Evolutionary conservation across 2,329 filamentous ascomycete genomes (phyloP).

Genomic region (Aspergillus oerlinghausenensis): DNA sequence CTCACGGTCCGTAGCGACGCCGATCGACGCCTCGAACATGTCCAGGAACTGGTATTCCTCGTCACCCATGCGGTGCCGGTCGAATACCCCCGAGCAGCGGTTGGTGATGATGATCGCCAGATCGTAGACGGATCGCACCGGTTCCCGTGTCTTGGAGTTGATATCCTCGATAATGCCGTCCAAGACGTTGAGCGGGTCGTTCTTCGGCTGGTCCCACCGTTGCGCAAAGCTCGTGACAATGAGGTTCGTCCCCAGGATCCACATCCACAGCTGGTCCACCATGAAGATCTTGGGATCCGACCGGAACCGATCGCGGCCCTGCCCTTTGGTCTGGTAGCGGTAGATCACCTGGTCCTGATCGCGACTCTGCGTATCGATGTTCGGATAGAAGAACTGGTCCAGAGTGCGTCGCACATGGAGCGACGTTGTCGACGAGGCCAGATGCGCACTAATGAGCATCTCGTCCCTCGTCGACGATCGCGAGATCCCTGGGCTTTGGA

Average conservation of each 20-base stretch:
- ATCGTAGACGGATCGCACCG: constrained; percentile 58
- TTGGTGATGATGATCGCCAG: constrained; percentile 59
- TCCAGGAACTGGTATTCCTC: constrained; percentile 62
- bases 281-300: constrained; percentile 58
- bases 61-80: constrained; percentile 54
- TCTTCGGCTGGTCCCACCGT: constrained; percentile 51
- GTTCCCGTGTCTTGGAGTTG: constrained; percentile 59
- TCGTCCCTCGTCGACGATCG: constrained; percentile 29
- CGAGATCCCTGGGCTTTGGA: constrained; percentile 22
- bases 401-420: constrained; percentile 58
- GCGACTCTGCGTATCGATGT: constrained; percentile 52
- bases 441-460: constrained; percentile 35
- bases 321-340: constrained; percentile 48
- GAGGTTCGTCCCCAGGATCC: constrained; percentile 55
- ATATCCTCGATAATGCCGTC: constrained; percentile 60
- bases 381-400: constrained; percentile 64
- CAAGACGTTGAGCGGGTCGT: constrained; percentile 60
- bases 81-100: constrained; percentile 58
- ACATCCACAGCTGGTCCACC: constrained; percentile 67
- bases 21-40: constrained; percentile 64
- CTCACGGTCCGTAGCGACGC: constrained; percentile 49
- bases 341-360: constrained; percentile 63
- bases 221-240: constrained; percentile 47
- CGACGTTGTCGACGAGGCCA: constrained; percentile 32
- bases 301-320: constrained; percentile 26